Evolutionary conservation across 2,329 filamentous ascomycete genomes (phyloP).

Genomic region (Hortaea werneckii): DNA sequence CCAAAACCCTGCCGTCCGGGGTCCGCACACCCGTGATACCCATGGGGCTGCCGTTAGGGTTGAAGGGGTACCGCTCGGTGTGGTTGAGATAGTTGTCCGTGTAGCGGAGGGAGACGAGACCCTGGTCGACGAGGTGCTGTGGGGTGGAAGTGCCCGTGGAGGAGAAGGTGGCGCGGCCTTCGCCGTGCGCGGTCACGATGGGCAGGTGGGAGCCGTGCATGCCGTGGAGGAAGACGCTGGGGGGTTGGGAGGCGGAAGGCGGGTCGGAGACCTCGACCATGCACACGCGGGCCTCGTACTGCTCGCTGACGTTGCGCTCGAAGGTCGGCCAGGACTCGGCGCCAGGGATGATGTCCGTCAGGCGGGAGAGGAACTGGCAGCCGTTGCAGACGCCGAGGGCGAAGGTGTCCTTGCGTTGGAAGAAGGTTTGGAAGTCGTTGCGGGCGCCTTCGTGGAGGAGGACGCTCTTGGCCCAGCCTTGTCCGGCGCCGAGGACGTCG

Average conservation of each 20-base stretch:
- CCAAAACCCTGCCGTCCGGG: constrained; percentile 68
- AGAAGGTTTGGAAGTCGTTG: constrained; percentile 73
- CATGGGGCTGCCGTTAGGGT: constrained; percentile 74
- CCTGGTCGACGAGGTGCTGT: constrained; percentile 49
- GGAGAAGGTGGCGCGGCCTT: constrained; percentile 61
- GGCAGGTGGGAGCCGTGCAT: constrained; percentile 76
- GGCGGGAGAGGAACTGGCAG: constrained; percentile 82
- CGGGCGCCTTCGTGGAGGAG: constrained; percentile 69
- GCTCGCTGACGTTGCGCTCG: constrained; percentile 71
- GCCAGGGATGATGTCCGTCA: constrained; percentile 80
- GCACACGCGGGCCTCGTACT: constrained; percentile 79
- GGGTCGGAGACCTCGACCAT: constrained; percentile 73
- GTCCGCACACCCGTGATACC: constrained; percentile 74
- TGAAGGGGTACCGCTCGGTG: constrained; percentile 78
- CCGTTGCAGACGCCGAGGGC: constrained; percentile 93
- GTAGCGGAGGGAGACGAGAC: constrained; percentile 70
- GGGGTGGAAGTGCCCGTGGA: constrained; percentile 39
- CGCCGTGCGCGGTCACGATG: constrained; percentile 82
- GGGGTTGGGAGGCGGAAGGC: constrained; percentile 24
- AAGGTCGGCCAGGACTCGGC: constrained; percentile 74
- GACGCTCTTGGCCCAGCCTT: constrained; percentile 92
- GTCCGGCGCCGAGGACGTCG: constrained; percentile 84
- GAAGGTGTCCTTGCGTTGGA: constrained; percentile 81
- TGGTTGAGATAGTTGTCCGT: constrained; percentile 69
- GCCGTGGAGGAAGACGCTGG: constrained; percentile 79